Evolutionary conservation across 2,329 filamentous ascomycete species (phyloP).

Genomic region (Thermothelomyces thermophilus): DNA sequence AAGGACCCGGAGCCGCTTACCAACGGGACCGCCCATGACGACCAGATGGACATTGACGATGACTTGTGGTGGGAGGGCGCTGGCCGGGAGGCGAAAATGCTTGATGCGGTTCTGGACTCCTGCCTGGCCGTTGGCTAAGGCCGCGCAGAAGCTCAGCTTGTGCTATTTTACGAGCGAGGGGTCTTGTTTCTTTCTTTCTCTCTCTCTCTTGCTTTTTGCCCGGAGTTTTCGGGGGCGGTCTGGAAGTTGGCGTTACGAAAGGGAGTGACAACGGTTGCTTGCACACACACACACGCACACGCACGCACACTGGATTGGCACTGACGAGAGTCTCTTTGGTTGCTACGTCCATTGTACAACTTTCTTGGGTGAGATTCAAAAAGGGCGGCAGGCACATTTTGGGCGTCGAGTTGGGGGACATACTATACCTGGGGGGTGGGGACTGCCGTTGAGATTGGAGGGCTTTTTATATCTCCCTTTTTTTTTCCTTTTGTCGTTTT

Average conservation of each 20-base stretch:
- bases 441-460: neutral
- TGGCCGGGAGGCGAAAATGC: constrained; percentile 44
- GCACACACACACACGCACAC: no score
- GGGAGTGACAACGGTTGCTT: constrained; percentile 7
- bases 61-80: constrained; percentile 59
- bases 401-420: constrained; percentile 2
- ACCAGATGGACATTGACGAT: constrained; percentile 54
- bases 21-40: constrained; percentile 43
- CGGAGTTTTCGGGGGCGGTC: constrained; percentile 7
- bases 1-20: constrained; percentile 30
- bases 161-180: neutral
- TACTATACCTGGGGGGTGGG: neutral
- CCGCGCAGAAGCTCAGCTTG: neutral
- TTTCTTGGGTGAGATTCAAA: constrained; percentile 10
- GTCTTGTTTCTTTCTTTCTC: neutral
- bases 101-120: constrained; percentile 53
- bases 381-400: constrained; percentile 9
- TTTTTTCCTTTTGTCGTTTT: constrained; percentile 7
- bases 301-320: constrained; percentile 23
- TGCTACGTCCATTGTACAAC: constrained; percentile 7
- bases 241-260: constrained; percentile 9
- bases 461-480: neutral
- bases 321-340: constrained; percentile 11
- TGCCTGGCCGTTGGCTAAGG: constrained; percentile 9
- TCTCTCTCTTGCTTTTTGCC: constrained; percentile 1